phyloP scores from a whole-genome alignment of 805 yeast species.

The Pichia scutulata region DNA sequence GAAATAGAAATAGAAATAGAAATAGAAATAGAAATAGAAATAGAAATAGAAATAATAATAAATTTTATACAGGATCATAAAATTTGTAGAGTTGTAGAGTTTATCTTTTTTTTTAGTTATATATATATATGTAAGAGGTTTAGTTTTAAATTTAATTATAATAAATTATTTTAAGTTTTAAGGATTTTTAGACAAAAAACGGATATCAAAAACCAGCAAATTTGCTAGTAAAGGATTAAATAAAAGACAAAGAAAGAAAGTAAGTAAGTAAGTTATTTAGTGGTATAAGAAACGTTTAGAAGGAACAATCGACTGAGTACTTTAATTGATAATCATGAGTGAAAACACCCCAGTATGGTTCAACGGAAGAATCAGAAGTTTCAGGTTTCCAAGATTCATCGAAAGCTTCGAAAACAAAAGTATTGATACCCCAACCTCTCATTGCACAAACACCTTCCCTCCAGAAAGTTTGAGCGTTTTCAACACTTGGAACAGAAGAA shows the following conservation, averaged over 20 bases:
- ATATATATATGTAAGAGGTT: too few relatives aligned
- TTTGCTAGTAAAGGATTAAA: too few relatives aligned
- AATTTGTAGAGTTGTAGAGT: too few relatives aligned
- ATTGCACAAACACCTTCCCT: constrained; percentile 84
- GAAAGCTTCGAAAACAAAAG: constrained; percentile 87
- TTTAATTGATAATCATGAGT: constrained; percentile 40
- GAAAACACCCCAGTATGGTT: constrained; percentile 93
- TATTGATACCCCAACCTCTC: constrained; percentile 94
- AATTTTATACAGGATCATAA: too few relatives aligned
- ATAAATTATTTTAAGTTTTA: too few relatives aligned
- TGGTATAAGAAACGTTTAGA: constrained; percentile 12
- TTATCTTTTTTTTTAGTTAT: too few relatives aligned
- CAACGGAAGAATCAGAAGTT: constrained; percentile 81
- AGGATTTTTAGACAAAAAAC: too few relatives aligned
- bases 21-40: too few relatives aligned
- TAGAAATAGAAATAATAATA: too few relatives aligned
- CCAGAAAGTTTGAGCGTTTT: constrained; percentile 78
- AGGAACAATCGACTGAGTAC: constrained; percentile 41
- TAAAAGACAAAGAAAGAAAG: not conserved
- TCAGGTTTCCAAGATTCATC: constrained; percentile 96
- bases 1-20: too few relatives aligned
- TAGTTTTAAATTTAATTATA: too few relatives aligned
- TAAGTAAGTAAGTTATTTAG: not conserved
- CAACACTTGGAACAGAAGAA: constrained; percentile 56
- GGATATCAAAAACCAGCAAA: too few relatives aligned